phyloP scores from a whole-genome alignment of 768 basidiomycete genomes.

The Lentinus brumalis region DNA sequence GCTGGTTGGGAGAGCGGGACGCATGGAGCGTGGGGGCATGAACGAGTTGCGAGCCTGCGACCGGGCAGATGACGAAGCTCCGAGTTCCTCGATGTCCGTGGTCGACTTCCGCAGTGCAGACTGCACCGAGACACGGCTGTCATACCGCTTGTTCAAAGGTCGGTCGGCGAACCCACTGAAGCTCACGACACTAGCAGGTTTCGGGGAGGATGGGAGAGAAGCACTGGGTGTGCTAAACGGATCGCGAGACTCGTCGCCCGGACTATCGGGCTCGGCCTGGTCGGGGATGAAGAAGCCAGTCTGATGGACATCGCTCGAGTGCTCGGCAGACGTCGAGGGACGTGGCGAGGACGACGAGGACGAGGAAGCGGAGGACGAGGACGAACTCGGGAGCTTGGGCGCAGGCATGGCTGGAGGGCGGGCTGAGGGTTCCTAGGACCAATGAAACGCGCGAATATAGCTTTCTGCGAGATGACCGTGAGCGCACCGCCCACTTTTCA shows the following conservation, averaged over 20 bases:
- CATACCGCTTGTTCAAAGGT: constrained; percentile 6
- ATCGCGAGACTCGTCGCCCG: constrained; percentile 18
- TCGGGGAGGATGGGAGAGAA: constrained; percentile 20
- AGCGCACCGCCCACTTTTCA: constrained; percentile 13
- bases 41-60: constrained; percentile 24
- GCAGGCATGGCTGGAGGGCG: constrained; percentile 16
- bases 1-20: constrained; percentile 5
- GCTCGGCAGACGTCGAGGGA: neutral
- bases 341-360: constrained; percentile 13
- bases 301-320: neutral
- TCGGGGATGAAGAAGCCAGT: constrained; percentile 20
- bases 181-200: constrained; percentile 45
- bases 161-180: constrained; percentile 33
- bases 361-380: neutral
- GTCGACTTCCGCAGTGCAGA: constrained; percentile 13
- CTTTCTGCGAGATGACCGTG: neutral
- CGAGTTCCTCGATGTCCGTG: constrained; percentile 8
- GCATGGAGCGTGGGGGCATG: constrained; percentile 26
- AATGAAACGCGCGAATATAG: neutral
- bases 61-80: constrained; percentile 4
- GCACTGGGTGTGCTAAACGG: constrained; percentile 27
- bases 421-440: neutral
- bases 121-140: constrained; percentile 24
- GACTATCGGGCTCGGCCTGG: neutral
- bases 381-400: neutral